These are phyloP conservation scores for Pontederia paniculata DNA, from an alignment of 176 grass and related monocot species.

Conservation along the genomic window DNA sequence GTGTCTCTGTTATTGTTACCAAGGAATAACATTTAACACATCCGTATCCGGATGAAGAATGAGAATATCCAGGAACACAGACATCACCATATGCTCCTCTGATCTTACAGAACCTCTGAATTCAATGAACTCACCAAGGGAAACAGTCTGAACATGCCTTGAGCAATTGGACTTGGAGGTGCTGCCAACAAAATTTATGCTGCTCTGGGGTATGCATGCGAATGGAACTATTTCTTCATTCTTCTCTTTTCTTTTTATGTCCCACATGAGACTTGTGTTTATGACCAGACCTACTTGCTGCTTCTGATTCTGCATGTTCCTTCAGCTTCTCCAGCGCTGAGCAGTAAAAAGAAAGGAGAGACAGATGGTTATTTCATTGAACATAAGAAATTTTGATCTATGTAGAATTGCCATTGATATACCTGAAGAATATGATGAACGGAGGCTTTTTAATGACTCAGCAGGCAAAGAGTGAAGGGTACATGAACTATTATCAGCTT, in stretches of 20 bases:
- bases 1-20: too few relatives aligned
- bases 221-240: not conserved
- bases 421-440: slow-evolving; percentile 53
- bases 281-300: slow-evolving; percentile 39
- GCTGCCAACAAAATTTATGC: too few relatives aligned
- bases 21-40: too few relatives aligned
- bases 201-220: too few relatives aligned
- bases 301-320: slow-evolving; percentile 42
- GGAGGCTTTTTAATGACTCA: slow-evolving; percentile 50
- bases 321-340: slow-evolving; percentile 78
- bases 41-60: too few relatives aligned
- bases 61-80: too few relatives aligned
- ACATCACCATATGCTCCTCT: too few relatives aligned
- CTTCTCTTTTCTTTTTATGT: not conserved
- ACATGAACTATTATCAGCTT: slow-evolving; percentile 59
- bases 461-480: slow-evolving; percentile 39
- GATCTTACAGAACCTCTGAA: too few relatives aligned
- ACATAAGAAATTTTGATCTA: slow-evolving; percentile 4
- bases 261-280: not conserved
- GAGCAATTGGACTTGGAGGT: too few relatives aligned
- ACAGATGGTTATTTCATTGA: not conserved
- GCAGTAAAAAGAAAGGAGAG: slow-evolving; percentile 9
- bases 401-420: not conserved
- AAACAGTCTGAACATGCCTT: too few relatives aligned
- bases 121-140: too few relatives aligned